phyloP scores from a whole-genome alignment of 176 grass and related monocot genomes.

The Carex myosuroides region DNA sequence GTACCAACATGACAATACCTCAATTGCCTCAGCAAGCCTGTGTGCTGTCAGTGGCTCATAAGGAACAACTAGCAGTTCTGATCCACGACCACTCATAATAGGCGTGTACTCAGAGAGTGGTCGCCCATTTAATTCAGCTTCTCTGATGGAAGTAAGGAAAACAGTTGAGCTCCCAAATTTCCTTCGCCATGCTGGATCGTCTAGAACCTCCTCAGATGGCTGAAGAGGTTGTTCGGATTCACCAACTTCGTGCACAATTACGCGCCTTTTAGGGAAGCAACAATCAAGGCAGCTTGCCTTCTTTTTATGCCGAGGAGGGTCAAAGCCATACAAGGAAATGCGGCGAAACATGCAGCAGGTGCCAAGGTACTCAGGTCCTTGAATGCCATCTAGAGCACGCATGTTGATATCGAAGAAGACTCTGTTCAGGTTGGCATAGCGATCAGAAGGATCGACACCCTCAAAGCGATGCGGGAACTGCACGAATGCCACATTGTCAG shows the following conservation, averaged over 20 bases:
- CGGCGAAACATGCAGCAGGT: slow-evolving; percentile 29
- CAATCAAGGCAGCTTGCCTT: slow-evolving; percentile 15
- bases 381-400: slow-evolving; percentile 22
- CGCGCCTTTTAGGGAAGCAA: slow-evolving; percentile 14
- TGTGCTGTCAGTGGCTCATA: slow-evolving; percentile 6
- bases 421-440: slow-evolving; percentile 21
- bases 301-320: slow-evolving; percentile 13
- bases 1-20: slow-evolving; percentile 17
- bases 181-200: not conserved
- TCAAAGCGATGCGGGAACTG: slow-evolving; percentile 26
- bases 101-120: not conserved
- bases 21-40: slow-evolving; percentile 21
- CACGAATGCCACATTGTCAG: slow-evolving; percentile 17
- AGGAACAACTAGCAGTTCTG: not conserved
- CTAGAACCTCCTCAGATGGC: not conserved
- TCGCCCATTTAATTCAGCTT: slow-evolving; percentile 16
- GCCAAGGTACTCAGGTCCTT: slow-evolving; percentile 23
- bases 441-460: slow-evolving; percentile 22
- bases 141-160: slow-evolving; percentile 21
- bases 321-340: slow-evolving; percentile 23
- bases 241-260: not conserved
- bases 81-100: slow-evolving; percentile 4
- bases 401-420: slow-evolving; percentile 20
- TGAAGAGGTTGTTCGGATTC: slow-evolving; percentile 26
- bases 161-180: slow-evolving; percentile 18